Base-by-base conservation (phyloP, 176 grass and related monocot genomes). In the Zoysia japonica region DNA sequence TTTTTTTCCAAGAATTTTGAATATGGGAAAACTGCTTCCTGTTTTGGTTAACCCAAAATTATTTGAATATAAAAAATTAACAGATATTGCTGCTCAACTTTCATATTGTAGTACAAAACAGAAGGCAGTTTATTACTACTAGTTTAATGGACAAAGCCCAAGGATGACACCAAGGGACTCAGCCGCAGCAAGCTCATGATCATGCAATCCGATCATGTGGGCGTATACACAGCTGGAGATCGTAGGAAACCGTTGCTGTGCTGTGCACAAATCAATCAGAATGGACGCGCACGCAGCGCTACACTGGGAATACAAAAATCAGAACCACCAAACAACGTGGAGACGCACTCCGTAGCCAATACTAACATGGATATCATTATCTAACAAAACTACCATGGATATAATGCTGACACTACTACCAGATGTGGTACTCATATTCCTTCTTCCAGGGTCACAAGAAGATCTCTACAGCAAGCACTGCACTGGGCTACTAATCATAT, bases 371-470 rank as follows among this genome's bases (percentile, higher is more conserved):
- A 47, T 71, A 14, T 75, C 59, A 57, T 8, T 74, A 60, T 5
- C 37, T 55, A 55, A 14, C 75, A 28, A 28, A 28, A 28, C 28
- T 28, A 28, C 0, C 28, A 28, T 28, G 28, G 28, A 28, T 28
- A 28, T 28, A 28, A 28, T 28, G 28, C 28, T 28, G 28, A 28
- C 28, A 28, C 28, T 28, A 28, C 28, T 28, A 28, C 28, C 28
- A 28, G 28, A 83, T 66, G 47, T 74, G 74, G 37, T 64, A 16
- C 44, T 45, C 1, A 37, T 64, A 70, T 44, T 80, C 17, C 52
- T 75, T 62, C 67, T 72, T 62, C 70, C 70, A 61, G 44, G n/a
- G 49, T 49, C 69, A 80, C 67, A 42, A 67, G 3, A 72, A 80
- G 50, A 68, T 78, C 48, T 61, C 61, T 16, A 48, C 69, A 80